These are phyloP conservation scores for Cutaneotrichosporon cavernicola DNA, from an alignment of 1,284 basidiomycete species.

Conservation along the genomic window DNA sequence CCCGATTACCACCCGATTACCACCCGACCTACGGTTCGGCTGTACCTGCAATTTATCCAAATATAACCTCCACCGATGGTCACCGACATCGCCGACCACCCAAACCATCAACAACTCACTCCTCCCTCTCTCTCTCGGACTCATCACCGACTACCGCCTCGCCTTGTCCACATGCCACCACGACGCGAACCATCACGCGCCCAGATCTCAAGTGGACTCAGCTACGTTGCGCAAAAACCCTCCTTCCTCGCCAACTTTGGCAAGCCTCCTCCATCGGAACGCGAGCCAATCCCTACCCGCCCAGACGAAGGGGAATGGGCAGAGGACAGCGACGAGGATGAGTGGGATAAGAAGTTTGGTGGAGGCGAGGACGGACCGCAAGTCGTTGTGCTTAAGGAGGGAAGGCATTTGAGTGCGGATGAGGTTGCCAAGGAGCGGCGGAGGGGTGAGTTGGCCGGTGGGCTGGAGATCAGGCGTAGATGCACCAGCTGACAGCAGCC, in stretches of 20 bases:
- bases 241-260: slow-evolving; percentile 48
- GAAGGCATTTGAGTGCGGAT: slow-evolving; percentile 71
- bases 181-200: slow-evolving; percentile 18
- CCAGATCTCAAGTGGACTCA: slow-evolving; percentile 36
- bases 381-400: slow-evolving; percentile 77
- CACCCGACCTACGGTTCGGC: background rate
- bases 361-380: slow-evolving; percentile 79
- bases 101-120: background rate
- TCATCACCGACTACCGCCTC: background rate
- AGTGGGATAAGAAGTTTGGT: slow-evolving; percentile 71
- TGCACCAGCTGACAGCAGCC: slow-evolving; percentile 6
- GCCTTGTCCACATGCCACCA: slow-evolving; percentile 6
- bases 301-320: slow-evolving; percentile 47
- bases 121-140: background rate
- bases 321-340: slow-evolving; percentile 55
- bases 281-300: slow-evolving; percentile 33
- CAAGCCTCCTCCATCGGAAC: slow-evolving; percentile 4
- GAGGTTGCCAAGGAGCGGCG: slow-evolving; percentile 74
- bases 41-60: background rate
- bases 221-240: slow-evolving; percentile 45
- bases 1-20: no score
- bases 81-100: background rate
- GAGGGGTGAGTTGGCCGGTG: slow-evolving; percentile 59
- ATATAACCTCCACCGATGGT: background rate
- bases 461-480: background rate